These are phyloP conservation scores for Entophlyctis luteolus DNA, from an alignment of 192 early-diverging fungal genomes.

Conservation along the genomic window DNA sequence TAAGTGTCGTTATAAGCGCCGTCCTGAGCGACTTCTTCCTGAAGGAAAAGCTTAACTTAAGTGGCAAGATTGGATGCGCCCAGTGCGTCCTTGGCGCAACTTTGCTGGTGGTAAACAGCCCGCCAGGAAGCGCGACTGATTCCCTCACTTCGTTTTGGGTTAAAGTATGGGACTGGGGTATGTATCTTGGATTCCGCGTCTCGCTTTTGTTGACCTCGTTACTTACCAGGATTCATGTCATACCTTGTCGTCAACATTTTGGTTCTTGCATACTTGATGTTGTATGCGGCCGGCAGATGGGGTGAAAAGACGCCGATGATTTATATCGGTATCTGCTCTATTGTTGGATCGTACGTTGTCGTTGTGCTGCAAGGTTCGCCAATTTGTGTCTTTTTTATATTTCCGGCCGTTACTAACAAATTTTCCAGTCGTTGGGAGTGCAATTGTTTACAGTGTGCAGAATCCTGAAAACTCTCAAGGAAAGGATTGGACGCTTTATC, in stretches of 20 bases:
- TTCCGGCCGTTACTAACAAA: not conserved
- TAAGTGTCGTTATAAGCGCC: conserved; percentile 80
- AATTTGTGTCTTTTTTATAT: not conserved
- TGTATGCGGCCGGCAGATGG: conserved; percentile 55
- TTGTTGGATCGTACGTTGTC: conserved; percentile 65
- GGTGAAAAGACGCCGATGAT: conserved; percentile 56
- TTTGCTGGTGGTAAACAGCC: conserved; percentile 51
- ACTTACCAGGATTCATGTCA: conserved; percentile 44
- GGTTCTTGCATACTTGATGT: conserved; percentile 41
- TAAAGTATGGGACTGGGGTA: conserved; percentile 30
- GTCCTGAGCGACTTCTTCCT: conserved; percentile 60
- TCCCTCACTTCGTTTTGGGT: conserved; percentile 43
- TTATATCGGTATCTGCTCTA: conserved; percentile 52
- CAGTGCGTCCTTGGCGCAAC: conserved; percentile 63
- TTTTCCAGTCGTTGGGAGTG: conserved; percentile 47
- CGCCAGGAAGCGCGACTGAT: conserved; percentile 37
- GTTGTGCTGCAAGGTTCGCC: conserved; percentile 53
- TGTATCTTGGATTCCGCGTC: not conserved
- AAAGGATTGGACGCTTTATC: conserved; percentile 64
- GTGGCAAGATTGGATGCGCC: conserved; percentile 62
- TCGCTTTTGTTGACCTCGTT: not conserved
- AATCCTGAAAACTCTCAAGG: conserved; percentile 50
- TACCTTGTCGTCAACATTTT: conserved; percentile 50
- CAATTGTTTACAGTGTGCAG: conserved; percentile 58
- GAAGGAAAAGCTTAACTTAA: conserved; percentile 61